Evolutionary conservation across 2,329 filamentous ascomycete species (phyloP), one percentile per base, ranked within the genome.

Genomic region (Xylaria sp.): DNA sequence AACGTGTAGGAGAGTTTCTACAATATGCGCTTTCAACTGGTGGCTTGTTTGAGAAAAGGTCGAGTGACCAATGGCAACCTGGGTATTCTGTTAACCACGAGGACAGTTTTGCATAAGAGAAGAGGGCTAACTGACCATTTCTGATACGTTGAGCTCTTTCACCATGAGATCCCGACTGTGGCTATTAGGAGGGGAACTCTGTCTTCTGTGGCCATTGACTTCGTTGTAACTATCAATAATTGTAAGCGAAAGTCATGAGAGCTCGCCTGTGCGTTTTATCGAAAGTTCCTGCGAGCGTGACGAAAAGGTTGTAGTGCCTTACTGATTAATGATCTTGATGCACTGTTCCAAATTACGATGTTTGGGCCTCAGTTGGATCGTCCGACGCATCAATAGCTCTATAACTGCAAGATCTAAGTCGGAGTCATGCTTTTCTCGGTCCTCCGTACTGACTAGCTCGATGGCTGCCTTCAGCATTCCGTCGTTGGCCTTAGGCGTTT

Each of bases 51-150:
- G 39, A 13, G 41, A 48, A 9, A 59, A 48, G 7, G 39, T 48
- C 15, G 41, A 48, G 41, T 59, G 25, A 18, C 56, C 56, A 34
- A 59, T 48, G 20, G 56, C 39, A 48, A 59, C 56, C 56, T 59
- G 46, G 13, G 23, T 28, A n/a, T 5, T 56, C n/a, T 41, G 12
- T 56, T 56, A 56, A 25, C 54, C 3, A 55, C 51, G 1, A 55
- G 6, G 28, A 28, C 28, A 41, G 3, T 18, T 18, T 9, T n/a
- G 28, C 20, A 2, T 5, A 39, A 58, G 39, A 12, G 15, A 25
- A 7, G n/a, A 7, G 34, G 3, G n/a, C 15, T 18, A 34, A 18
- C 23, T 58, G 44, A 46, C 55, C 55, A 58, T 58, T 28, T 58
- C 55, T 12, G 13, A 25, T 28, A 58, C 23, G 13, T 46, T 28